These are phyloP conservation scores for Claviceps pusilla DNA, from an alignment of 2,329 filamentous ascomycete genomes.

Conservation along the genomic window DNA sequence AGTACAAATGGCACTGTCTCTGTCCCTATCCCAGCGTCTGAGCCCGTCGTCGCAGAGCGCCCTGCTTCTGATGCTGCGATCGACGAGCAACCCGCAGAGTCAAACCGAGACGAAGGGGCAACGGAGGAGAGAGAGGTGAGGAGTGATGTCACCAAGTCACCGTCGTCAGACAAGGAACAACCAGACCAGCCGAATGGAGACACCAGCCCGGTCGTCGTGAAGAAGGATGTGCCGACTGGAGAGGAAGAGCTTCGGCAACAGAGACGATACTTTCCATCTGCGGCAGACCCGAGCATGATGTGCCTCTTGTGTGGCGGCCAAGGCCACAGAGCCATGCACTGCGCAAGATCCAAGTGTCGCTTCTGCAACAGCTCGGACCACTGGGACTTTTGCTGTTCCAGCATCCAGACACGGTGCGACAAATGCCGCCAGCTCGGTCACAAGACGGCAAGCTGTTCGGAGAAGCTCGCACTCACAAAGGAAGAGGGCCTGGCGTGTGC, in stretches of 20 bases:
- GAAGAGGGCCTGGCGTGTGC: slow-evolving; percentile 44
- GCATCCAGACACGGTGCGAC: slow-evolving; percentile 30
- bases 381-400: slow-evolving; percentile 35
- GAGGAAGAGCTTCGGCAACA: slow-evolving; percentile 25
- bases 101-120: neutral
- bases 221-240: slow-evolving; percentile 13
- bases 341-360: slow-evolving; percentile 31
- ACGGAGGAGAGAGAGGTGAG: slow-evolving; percentile 1
- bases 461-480: slow-evolving; percentile 37
- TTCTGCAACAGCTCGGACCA: slow-evolving; percentile 34
- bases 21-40: neutral
- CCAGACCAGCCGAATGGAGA: neutral
- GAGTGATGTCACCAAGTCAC: slow-evolving; percentile 1
- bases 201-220: slow-evolving; percentile 4
- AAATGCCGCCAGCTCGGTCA: slow-evolving; percentile 54
- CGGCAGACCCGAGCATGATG: slow-evolving; percentile 25
- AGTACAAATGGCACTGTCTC: neutral
- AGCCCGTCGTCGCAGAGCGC: neutral
- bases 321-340: slow-evolving; percentile 31
- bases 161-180: neutral
- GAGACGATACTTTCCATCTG: slow-evolving; percentile 36
- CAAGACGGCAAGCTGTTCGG: slow-evolving; percentile 31
- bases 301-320: slow-evolving; percentile 37
- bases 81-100: neutral
- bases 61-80: neutral